Base-by-base conservation (phyloP, 805 yeast genomes). In the Zygoascus flipseniorum region DNA sequence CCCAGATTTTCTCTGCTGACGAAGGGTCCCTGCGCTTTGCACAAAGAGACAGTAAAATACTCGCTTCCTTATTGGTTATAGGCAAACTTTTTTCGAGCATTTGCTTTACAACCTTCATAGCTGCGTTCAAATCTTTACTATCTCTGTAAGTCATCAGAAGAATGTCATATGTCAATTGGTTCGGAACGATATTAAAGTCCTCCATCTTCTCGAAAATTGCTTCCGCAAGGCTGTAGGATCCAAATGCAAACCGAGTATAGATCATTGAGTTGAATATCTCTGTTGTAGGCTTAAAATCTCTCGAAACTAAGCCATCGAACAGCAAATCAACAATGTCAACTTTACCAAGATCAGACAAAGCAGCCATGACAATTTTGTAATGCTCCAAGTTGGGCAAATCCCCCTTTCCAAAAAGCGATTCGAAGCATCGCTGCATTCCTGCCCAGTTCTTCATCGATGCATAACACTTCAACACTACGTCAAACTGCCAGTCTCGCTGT, bases 291-390 rank as follows among this genome's bases (percentile, higher is more conserved):
- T 56, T 60, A 61, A 80, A 71, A 1, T 74, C 73, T 52, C 82
- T 69, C 50, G 70, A 65, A 5, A 69, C 47, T 31, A 81, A 60
- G 60, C 79, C 76, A n/a, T 68, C 55, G 66, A 73, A 83, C 53
- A 86, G 68, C 53, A 63, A 66, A 28, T 76, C 77, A 10, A 78
- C 81, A 62, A 74, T 76, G 42, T 65, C 73, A 43, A 61, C 66
- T 58, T 78, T 80, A 9, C 79, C 83, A 35, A 70, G 63, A 4
- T 62, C 57, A 0, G 86, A 82, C 55, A 86, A 68, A 0, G 85
- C 80, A 51, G 72, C 67, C 77, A 86, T 81, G 11, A 83, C 81
- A 16, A 80, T 75, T 2, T 77, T 72, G 62, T 85, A 85, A 58
- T 85, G 87, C 8, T 60, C 61, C 31, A 73, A 67, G 48, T 74